Conservation (phyloP, 441 rosid species). For the Omphalea diandra region DNA sequence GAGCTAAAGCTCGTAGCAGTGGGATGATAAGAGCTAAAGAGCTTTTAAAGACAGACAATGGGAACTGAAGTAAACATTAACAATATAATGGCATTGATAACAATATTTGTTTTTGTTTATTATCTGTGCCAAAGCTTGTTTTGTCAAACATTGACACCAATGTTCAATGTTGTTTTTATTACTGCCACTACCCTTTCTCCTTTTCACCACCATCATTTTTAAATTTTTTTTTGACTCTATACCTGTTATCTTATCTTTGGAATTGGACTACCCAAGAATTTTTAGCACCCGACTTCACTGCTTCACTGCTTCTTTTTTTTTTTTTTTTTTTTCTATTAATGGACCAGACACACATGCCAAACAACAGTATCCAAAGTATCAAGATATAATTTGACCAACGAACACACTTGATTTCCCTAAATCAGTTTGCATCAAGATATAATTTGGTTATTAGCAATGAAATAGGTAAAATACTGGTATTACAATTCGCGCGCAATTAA, state of each 20-base stretch:
- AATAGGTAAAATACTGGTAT: no score
- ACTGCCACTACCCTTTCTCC: not conserved
- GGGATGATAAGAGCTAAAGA: not conserved
- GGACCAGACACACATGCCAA: not conserved
- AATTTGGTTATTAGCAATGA: no score
- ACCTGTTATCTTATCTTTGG: not conserved
- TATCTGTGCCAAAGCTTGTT: not conserved
- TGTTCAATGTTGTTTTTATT: not conserved
- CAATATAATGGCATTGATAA: not conserved
- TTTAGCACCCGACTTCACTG: not conserved
- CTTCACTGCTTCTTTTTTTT: no score
- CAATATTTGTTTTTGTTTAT: not conserved
- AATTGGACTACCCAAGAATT: no score
- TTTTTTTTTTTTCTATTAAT: not conserved
- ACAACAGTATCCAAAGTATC: not conserved
- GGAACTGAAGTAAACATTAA: not conserved
- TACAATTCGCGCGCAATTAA: no score
- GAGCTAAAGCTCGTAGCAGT: no score
- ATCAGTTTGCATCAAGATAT: no score
- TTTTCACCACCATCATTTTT: not conserved
- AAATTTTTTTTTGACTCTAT: not conserved
- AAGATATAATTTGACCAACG: no score
- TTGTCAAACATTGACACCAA: slow-evolving; percentile 3
- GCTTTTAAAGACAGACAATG: no score
- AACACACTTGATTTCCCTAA: no score